phyloP scores from a whole-genome alignment of 306 rosid species.

The Pyrus pyrifolia region DNA sequence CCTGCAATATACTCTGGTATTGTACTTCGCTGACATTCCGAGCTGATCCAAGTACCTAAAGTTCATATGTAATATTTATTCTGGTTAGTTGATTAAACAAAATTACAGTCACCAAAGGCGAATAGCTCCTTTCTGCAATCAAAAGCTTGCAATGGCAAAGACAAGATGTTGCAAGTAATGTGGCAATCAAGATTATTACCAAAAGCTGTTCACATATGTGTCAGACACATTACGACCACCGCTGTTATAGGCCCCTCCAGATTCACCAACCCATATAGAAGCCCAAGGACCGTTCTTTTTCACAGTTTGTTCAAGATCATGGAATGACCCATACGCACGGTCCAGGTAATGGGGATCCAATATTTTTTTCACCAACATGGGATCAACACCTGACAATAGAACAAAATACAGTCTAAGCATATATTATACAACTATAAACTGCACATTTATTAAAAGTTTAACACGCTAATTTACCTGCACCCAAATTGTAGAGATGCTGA shows the following conservation, averaged over 20 bases:
- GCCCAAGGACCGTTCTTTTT: slow-evolving; percentile 69
- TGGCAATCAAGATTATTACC: slow-evolving; percentile 58
- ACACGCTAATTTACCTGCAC: slow-evolving; percentile 54
- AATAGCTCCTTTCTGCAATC: not conserved
- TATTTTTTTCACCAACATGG: slow-evolving; percentile 46
- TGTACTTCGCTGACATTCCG: slow-evolving; percentile 77
- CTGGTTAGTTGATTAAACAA: not conserved
- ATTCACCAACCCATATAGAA: slow-evolving; percentile 92
- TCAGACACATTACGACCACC: slow-evolving; percentile 75
- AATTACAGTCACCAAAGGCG: not conserved
- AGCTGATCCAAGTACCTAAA: slow-evolving; percentile 97
- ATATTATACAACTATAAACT: not conserved
- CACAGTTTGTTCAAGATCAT: slow-evolving; percentile 46
- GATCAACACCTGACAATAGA: slow-evolving; percentile 50
- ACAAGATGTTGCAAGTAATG: slow-evolving; percentile 11
- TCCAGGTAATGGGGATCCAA: slow-evolving; percentile 58
- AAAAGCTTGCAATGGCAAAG: not conserved
- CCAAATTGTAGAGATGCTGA: slow-evolving; percentile 88
- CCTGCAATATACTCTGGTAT: slow-evolving; percentile 79
- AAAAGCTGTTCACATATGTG: slow-evolving; percentile 80
- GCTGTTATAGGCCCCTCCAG: slow-evolving; percentile 95
- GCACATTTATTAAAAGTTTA: not conserved
- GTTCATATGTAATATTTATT: not conserved
- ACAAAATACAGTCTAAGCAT: not conserved
- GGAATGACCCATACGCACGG: slow-evolving; percentile 38